These are phyloP conservation scores for Rauvolfia tetraphylla DNA, from an alignment of 257 asterid species.

Conservation along the genomic window DNA sequence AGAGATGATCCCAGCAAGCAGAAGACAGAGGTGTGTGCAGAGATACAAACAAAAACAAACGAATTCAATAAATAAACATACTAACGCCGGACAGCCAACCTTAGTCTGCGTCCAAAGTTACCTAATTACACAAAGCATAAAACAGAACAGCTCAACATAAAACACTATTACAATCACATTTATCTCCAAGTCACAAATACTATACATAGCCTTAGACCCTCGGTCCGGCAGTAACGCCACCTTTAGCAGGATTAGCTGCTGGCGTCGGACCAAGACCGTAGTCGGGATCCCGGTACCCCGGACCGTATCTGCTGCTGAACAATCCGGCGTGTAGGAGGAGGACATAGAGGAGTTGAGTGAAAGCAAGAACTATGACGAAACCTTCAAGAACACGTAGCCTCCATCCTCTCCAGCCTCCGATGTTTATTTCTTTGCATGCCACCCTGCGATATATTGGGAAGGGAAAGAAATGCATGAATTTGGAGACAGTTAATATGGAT, in stretches of 20 bases:
- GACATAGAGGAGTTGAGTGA: constrained; percentile 65
- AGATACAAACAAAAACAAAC: no score
- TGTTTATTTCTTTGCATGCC: constrained; percentile 81
- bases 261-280: constrained; percentile 33
- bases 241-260: constrained; percentile 38
- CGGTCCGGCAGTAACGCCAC: constrained; percentile 27
- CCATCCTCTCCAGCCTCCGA: constrained; percentile 90
- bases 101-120: no score
- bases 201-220: no score
- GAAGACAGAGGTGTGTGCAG: no score
- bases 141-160: no score
- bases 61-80: no score
- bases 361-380: constrained; percentile 51
- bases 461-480: neutral
- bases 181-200: no score
- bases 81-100: no score
- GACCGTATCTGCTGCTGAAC: constrained; percentile 66
- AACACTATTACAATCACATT: no score
- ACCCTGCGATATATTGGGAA: constrained; percentile 27
- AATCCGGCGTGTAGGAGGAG: constrained; percentile 68
- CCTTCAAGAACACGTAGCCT: constrained; percentile 78
- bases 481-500: no score
- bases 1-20: no score
- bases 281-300: constrained; percentile 39
- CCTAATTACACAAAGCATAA: no score